Evolutionary conservation across 169 alveolate species (phyloP).

Genomic region (Babesia sp.): DNA sequence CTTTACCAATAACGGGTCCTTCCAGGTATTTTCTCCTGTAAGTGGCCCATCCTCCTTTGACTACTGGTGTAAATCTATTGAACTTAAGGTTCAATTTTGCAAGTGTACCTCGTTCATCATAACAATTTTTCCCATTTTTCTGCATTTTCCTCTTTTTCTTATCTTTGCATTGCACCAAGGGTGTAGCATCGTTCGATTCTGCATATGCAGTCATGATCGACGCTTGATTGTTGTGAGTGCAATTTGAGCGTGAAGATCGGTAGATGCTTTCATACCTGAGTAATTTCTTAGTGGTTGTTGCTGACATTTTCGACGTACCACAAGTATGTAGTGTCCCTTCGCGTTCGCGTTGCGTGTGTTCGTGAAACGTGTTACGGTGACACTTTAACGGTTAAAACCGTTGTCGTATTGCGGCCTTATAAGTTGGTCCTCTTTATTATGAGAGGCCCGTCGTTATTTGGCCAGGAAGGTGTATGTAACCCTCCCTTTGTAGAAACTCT

Average conservation of each 20-base stretch:
- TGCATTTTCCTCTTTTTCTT: not conserved
- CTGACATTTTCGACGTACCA: not conserved
- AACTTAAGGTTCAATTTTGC: conserved; percentile 29
- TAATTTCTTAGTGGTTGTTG: conserved; percentile 4
- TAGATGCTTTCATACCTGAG: conserved; percentile 26
- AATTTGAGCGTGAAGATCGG: not conserved
- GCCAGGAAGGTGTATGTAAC: too few relatives aligned
- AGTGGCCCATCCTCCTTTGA: conserved; percentile 63
- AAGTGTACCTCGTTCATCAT: not conserved
- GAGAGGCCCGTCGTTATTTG: too few relatives aligned
- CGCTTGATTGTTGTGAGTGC: not conserved
- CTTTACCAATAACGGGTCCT: conserved; percentile 66
- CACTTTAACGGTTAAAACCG: too few relatives aligned
- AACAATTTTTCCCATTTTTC: not conserved
- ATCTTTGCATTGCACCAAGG: not conserved
- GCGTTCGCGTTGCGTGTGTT: too few relatives aligned
- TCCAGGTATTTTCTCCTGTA: conserved; percentile 63
- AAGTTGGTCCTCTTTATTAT: too few relatives aligned
- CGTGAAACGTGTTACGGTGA: not conserved
- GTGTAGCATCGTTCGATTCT: conserved; percentile 3
- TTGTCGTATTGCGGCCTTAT: too few relatives aligned
- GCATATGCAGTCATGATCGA: conserved; percentile 21
- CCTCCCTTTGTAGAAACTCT: too few relatives aligned
- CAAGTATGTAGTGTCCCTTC: too few relatives aligned
- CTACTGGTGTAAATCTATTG: conserved; percentile 50